These are phyloP conservation scores for Aureobasidium leucospermi DNA, from an alignment of 2,329 filamentous ascomycete species.

Conservation along the genomic window DNA sequence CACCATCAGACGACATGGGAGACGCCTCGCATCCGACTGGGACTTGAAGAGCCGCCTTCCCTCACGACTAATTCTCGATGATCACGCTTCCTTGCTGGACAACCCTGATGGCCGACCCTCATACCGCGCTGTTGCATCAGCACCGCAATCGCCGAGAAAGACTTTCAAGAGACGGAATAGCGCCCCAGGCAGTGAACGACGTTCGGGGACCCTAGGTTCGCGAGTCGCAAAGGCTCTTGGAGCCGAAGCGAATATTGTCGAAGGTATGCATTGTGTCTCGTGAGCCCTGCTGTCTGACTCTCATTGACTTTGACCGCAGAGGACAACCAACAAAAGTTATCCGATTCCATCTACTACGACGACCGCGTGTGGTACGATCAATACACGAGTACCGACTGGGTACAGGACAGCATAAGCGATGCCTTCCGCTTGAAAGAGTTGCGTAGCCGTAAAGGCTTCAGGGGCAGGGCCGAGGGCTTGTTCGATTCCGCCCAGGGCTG, in stretches of 20 bases:
- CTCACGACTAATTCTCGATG: conserved; percentile 30
- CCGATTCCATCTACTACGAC: conserved; percentile 61
- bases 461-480: conserved; percentile 66
- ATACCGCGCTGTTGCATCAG: conserved; percentile 34
- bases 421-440: conserved; percentile 81
- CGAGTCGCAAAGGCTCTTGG: conserved; percentile 50
- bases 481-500: conserved; percentile 90
- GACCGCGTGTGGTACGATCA: conserved; percentile 98
- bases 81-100: conserved; percentile 42
- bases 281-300: not conserved
- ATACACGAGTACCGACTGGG: conserved; percentile 96
- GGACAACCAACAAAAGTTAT: conserved; percentile 52
- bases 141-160: conserved; percentile 24
- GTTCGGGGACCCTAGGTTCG: conserved; percentile 27
- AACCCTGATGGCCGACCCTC: conserved; percentile 29
- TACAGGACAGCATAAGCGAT: conserved; percentile 93
- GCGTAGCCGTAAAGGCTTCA: conserved; percentile 72
- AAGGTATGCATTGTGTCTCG: not conserved
- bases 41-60: conserved; percentile 27
- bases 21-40: conserved; percentile 24
- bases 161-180: conserved; percentile 3
- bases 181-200: not conserved
- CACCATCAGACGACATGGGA: not conserved
- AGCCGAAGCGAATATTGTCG: not conserved
- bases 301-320: not conserved